Base-by-base conservation (phyloP, 2,329 filamentous ascomycete species). In the Diplodia mutila region DNA sequence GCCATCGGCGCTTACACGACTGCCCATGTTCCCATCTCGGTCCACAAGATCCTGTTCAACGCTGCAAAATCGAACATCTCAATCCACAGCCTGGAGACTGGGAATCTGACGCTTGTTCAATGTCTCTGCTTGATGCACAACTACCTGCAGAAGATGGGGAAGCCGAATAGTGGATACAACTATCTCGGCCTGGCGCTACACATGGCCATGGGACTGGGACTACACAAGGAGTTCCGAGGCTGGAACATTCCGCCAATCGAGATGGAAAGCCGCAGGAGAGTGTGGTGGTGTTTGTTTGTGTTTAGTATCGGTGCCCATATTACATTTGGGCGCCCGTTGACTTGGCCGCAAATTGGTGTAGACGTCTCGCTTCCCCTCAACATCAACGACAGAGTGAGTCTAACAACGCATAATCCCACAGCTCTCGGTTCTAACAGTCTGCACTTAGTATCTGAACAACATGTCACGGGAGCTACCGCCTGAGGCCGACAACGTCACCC, bases 301-400 rank as follows among this genome's bases (percentile, higher is more conserved):
- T 83, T 85, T 69, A 81, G 82, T 65, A 80, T 80, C 21, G 83
- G 83, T n/a, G 83, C 83, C 16, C 80, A 80, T 27, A 81, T 85
- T 63, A 85, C 83, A 0, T 84, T 84, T 69, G 81, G 82, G 25
- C 78, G 83, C 39, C 83, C 83, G 0, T 77, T 84, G 61, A 76
- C 81, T 23, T 78, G 82, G 65, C 82, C 82, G 4, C 77, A 80
- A 48, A 77, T 81, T 16, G 79, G 78, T 52, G 79, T 83, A 0
- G 82, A 84, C 61, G 80, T 80, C 14, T 72, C 76, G 1, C 71
- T 82, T 1, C 81, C 82, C 0, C 72, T 79, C 21, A 84, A 85
- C 66, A 75, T 84, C 2, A 76, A 83, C 49, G 83, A 84, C 63
- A 77, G 77, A 68, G 81, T 65, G 29, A 42, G 63, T 54, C 21